Conservation (phyloP, 208 protist species). For the Acanthamoeba healyi region DNA sequence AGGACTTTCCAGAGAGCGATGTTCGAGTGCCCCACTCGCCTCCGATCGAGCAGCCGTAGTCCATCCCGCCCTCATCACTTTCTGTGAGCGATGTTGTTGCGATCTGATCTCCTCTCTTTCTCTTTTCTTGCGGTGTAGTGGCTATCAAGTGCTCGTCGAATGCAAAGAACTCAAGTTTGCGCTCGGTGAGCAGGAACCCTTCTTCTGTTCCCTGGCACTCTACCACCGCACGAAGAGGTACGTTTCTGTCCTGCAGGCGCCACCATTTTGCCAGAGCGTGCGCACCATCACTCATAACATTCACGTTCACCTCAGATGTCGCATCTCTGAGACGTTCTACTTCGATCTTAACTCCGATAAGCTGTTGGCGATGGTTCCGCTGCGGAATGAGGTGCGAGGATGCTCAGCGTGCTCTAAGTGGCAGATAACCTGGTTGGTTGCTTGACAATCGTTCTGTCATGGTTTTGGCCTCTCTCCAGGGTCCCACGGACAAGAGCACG, state of each 20-base stretch:
- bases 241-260: too few species aligned
- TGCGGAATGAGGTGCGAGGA: not conserved
- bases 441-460: not conserved
- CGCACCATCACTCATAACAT: too few species aligned
- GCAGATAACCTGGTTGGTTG: too few species aligned
- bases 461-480: not conserved
- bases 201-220: constrained; percentile 53
- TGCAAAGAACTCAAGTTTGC: constrained; percentile 65
- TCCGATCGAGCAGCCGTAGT: constrained; percentile 5
- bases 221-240: constrained; percentile 29
- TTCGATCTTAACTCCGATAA: constrained; percentile 58
- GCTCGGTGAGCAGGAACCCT: constrained; percentile 44
- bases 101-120: not conserved
- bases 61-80: not conserved
- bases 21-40: not conserved
- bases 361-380: constrained; percentile 34
- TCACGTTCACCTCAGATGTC: not conserved
- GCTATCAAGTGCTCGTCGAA: constrained; percentile 16
- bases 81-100: not conserved
- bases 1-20: constrained; percentile 14
- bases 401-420: too few species aligned
- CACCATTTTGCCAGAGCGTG: too few species aligned
- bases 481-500: constrained; percentile 2
- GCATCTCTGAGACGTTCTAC: constrained; percentile 62
- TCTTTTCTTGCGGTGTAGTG: not conserved